Base-by-base conservation (phyloP, 495 filamentous ascomycete genomes). In the Penicillium herquei region DNA sequence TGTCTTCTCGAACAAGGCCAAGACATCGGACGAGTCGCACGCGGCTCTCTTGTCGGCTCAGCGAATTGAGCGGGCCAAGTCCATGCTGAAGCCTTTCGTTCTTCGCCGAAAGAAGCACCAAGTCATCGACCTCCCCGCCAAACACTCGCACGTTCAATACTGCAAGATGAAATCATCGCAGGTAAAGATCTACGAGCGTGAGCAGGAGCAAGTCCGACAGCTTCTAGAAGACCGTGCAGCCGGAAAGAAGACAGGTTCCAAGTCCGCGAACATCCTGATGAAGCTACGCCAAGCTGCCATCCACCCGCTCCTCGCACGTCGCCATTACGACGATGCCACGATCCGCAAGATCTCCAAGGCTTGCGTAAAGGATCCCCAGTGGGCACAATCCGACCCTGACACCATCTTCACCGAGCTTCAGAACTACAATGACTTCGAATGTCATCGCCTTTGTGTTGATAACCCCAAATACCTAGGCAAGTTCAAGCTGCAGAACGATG, bases 41-140 rank as follows among this genome's bases (percentile, higher is more conserved):
- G 85, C 85, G 3, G 86, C 91, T 6, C 76, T 98, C 4, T 74
- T 98, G 3, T 94, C 92, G 0, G 83, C 82, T 6, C 90, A 96
- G 67, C 86, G 94, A 5, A 94, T 97, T 46, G 80, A 82, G 17
- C 81, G 91, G 33, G 94, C 94, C 0, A 87, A 90, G 42, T 89
- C 91, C 0, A 97, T 98, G 80, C 85, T 98, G 69, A 89, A 93
- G 35, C 94, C 94, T 0, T 98, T 98, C 66, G 89, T 98, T 21
- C 75, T 98, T 0, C 91, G 95, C 37, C 81, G 94, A 6, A 92
- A 94, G 74, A 98, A 98, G 73, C 86, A 90, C 42, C 92, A 97
- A 59, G 95, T 98, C n/a, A 79, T 97, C 10, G 85, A 94, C 57
- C 75, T 98, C 17, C 92, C 94, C 0, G 75, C 78, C n/a, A 98